A percentile compares a stretch with the other conserved stretches of the same genome.
These are phyloP conservation scores for Mycena maculata DNA, from an alignment of 768 basidiomycete genomes.

Conservation along the genomic window DNA sequence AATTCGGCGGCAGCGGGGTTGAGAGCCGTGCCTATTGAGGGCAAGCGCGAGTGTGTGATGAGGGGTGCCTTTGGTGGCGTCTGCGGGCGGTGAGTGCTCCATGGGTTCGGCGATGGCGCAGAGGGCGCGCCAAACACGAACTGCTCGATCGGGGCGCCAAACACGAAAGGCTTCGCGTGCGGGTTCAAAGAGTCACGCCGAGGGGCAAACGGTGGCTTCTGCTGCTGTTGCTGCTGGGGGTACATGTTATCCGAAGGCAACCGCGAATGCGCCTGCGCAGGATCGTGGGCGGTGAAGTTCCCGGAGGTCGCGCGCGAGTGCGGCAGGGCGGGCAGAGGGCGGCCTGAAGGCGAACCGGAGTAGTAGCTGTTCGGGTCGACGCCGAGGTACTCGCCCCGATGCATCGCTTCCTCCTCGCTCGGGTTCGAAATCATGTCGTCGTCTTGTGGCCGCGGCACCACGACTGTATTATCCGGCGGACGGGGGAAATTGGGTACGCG, in stretches of 20 bases:
- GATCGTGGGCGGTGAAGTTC: conserved; percentile 71
- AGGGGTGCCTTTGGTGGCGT: conserved; percentile 50
- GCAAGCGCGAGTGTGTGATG: conserved; percentile 54
- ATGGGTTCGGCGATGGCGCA: conserved; percentile 49
- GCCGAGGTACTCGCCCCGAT: conserved; percentile 56
- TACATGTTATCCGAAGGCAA: conserved; percentile 51
- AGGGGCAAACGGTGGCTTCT: conserved; percentile 41
- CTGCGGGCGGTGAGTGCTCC: conserved; percentile 34
- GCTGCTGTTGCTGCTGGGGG: conserved; percentile 38
- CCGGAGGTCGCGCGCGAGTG: conserved; percentile 75
- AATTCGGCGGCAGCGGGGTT: conserved; percentile 88
- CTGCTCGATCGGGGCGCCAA: conserved; percentile 58
- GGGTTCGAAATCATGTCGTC: conserved; percentile 89
- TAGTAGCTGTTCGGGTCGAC: conserved; percentile 57
- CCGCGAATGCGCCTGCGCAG: conserved; percentile 74
- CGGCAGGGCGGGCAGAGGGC: conserved; percentile 68
- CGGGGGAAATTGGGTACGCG: conserved; percentile 84
- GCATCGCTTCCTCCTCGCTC: conserved; percentile 75
- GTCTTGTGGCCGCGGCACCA: conserved; percentile 51
- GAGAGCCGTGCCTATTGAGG: conserved; percentile 73
- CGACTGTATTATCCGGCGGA: conserved; percentile 68
- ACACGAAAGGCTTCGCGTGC: conserved; percentile 86
- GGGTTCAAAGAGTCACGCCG: conserved; percentile 73
- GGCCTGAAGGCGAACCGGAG: conserved; percentile 59
- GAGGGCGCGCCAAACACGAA: conserved; percentile 43